A percentile compares a stretch with the other conserved stretches of the same genome.
Conservation (phyloP, 2,329 filamentous ascomycete genomes). For the Beauveria asiatica region DNA sequence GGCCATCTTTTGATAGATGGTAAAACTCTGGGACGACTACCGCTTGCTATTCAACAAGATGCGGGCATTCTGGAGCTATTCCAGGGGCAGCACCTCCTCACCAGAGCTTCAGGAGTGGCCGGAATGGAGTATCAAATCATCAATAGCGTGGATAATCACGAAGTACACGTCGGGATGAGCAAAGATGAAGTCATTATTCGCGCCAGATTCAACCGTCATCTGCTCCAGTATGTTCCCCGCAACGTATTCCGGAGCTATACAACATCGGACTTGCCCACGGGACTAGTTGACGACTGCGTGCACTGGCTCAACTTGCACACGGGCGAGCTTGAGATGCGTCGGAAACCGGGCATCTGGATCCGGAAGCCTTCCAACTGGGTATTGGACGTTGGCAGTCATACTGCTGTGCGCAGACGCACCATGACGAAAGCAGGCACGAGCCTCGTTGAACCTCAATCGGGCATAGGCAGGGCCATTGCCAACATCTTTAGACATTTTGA, state of each 20-base stretch:
- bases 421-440: neutral
- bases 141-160: constrained; percentile 16
- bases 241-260: constrained; percentile 18
- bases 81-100: constrained; percentile 40
- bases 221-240: constrained; percentile 4
- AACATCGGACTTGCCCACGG: constrained; percentile 40
- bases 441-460: constrained; percentile 42
- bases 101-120: constrained; percentile 39
- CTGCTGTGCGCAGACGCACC: constrained; percentile 7
- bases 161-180: constrained; percentile 47
- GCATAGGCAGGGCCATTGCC: constrained; percentile 29
- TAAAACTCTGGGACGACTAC: constrained; percentile 36
- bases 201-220: neutral
- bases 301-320: constrained; percentile 50
- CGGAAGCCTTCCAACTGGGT: constrained; percentile 23
- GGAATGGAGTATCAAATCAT: constrained; percentile 44
- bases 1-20: constrained; percentile 29
- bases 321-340: constrained; percentile 41
- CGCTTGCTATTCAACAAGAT: constrained; percentile 38
- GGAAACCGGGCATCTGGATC: constrained; percentile 26
- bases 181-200: constrained; percentile 12
- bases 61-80: constrained; percentile 41
- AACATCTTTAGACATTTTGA: constrained; percentile 37
- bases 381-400: constrained; percentile 20
- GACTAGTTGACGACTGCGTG: constrained; percentile 41